Evolutionary conservation across 139 green algal genomes (phyloP), one percentile per base, ranked within the genome.

Genomic region (Coelastrella sp.): DNA sequence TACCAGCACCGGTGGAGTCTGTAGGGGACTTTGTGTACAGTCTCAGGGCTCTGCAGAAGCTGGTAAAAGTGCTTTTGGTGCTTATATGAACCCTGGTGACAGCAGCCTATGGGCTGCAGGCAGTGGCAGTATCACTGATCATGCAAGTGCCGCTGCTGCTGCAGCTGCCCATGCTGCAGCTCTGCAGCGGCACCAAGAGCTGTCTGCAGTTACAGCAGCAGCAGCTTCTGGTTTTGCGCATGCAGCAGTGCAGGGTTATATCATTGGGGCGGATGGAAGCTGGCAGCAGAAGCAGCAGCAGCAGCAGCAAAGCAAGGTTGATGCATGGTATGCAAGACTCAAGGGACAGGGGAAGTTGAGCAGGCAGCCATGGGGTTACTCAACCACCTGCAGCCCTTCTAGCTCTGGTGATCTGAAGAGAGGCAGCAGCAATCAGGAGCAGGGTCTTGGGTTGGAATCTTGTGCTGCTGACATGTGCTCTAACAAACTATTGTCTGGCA

Each of bases 311-410:
- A 57, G 8, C 4, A 27, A 21, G 7, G 75, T 45, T 25, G 75
- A 82, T 37, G 53, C 51, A 2, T 82, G 75, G 75, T 82, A 41
- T 57, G 35, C 37, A 25, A 23, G 75, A 35, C 35, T 82, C 1
- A 69, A 53, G 25, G 30, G 25, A 13, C 35, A 30, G 23, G 17
- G 38, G 2, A 82, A 30, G 9, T 21, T 53, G n/a, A 51, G 19
- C 19, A 69, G 75, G 35, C 75, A 82, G 75, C 75, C 75, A 2
- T 82, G 75, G 75, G 75, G 53, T 27, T 15, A 25, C 19, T 4
- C 75, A 15, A 41, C 73, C 35, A 34, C 73, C 21, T 48, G n/a
- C 68, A 78, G 69, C 69, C 48, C 11, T 13, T n/a, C n/a, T n/a
- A 66, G 8, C 7, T 35, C 67, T 7, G 23, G 53, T 23, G 19